Percentiles rank a stretch among this genome's conserved stretches.
Conservation (phyloP, 176 grass and related monocot genomes). For the Puya raimondii region DNA sequence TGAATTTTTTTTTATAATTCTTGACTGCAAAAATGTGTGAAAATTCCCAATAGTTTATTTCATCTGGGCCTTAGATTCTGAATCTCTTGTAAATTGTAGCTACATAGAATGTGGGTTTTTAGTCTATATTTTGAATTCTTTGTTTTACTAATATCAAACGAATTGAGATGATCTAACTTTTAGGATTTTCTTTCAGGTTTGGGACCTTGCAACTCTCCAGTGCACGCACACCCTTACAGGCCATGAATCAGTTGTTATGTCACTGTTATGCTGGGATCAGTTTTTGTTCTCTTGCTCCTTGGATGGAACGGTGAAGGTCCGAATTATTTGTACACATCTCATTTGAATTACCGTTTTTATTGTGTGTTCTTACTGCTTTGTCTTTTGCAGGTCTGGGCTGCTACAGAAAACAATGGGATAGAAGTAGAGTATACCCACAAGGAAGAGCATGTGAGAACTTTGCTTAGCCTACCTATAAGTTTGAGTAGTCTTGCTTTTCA, state of each 20-base stretch:
- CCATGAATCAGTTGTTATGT: constrained; percentile 54
- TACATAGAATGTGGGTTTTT: no score
- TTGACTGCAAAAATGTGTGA: no score
- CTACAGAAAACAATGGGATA: constrained; percentile 32
- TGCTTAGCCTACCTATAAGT: background rate
- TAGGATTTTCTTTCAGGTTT: constrained; percentile 31
- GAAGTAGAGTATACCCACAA: constrained; percentile 34
- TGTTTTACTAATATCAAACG: no score
- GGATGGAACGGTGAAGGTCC: constrained; percentile 40
- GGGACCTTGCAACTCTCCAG: constrained; percentile 37
- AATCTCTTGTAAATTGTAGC: no score
- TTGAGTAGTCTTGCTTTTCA: background rate
- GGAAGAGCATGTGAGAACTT: constrained; percentile 41
- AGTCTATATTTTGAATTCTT: no score
- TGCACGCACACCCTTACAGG: constrained; percentile 44
- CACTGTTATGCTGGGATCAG: constrained; percentile 50
- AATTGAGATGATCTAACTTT: background rate
- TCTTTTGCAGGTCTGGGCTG: constrained; percentile 25
- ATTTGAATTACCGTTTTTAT: background rate
- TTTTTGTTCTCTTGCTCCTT: constrained; percentile 55
- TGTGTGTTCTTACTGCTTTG: background rate
- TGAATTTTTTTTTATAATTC: no score
- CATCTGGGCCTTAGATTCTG: no score
- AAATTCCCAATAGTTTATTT: no score
- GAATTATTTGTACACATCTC: background rate